A percentile compares a stretch with the other conserved stretches of the same genome.
Evolutionary conservation across 768 basidiomycete species (phyloP).

Genomic region (Pilatotrama ljubarskyi): DNA sequence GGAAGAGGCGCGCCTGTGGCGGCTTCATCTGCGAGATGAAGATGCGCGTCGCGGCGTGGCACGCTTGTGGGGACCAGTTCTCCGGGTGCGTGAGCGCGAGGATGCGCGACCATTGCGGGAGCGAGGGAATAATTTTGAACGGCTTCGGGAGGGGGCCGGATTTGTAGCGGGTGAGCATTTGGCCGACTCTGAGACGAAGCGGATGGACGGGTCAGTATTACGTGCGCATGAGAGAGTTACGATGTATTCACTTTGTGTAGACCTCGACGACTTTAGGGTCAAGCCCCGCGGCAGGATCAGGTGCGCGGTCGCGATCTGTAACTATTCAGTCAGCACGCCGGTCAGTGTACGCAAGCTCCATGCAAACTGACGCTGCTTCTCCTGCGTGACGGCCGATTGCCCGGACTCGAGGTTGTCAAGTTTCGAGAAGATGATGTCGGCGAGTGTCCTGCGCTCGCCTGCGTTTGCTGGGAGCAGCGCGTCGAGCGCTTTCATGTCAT

Average conservation of each 20-base stretch:
- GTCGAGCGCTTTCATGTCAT: conserved; percentile 85
- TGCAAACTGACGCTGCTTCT: conserved; percentile 47
- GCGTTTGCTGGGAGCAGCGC: conserved; percentile 73
- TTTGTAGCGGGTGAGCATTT: conserved; percentile 84
- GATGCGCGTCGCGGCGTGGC: conserved; percentile 89
- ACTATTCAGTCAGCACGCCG: not conserved
- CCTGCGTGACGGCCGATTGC: conserved; percentile 56
- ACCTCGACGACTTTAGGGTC: conserved; percentile 92
- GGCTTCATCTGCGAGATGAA: conserved; percentile 98
- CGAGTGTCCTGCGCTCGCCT: conserved; percentile 80
- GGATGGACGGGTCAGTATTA: not conserved
- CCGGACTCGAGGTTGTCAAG: conserved; percentile 66
- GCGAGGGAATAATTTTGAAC: conserved; percentile 96
- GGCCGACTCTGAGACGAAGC: conserved; percentile 69
- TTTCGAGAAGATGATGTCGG: conserved; percentile 96
- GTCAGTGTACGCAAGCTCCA: conserved; percentile 5
- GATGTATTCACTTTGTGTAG: conserved; percentile 76
- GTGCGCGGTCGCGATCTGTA: conserved; percentile 46
- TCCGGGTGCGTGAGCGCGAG: conserved; percentile 91
- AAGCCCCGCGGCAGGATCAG: conserved; percentile 82
- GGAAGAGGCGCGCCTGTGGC: conserved; percentile 87
- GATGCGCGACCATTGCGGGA: conserved; percentile 94
- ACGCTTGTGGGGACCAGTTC: conserved; percentile 95
- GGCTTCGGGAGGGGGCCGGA: conserved; percentile 94
- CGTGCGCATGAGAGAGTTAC: not conserved